A percentile compares a stretch with the other conserved stretches of the same genome.
These are phyloP conservation scores for Eucalyptus cloeziana DNA, from an alignment of 345 rosid genomes.

Conservation along the genomic window DNA sequence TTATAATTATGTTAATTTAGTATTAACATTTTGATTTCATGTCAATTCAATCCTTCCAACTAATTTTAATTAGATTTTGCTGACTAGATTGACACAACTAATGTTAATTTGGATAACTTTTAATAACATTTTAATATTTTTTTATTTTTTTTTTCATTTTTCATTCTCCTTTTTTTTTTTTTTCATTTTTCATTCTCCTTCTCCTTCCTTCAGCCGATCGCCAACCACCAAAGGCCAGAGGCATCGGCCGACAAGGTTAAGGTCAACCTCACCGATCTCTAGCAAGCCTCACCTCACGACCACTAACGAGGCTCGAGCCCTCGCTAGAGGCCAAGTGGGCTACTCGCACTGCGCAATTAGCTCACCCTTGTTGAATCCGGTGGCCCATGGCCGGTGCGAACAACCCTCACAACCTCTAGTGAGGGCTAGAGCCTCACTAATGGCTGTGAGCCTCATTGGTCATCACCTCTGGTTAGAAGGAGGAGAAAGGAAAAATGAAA, in stretches of 20 bases:
- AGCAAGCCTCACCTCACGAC: rapidly evolving
- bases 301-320: no score
- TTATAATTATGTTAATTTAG: no score
- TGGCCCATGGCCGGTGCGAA: no score
- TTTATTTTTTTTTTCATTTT: rapidly evolving
- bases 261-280: no score
- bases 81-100: rapidly evolving
- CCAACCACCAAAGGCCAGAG: rapidly evolving
- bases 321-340: rapidly evolving
- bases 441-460: rapidly evolving
- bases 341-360: rapidly evolving
- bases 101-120: rapidly evolving
- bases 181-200: no score
- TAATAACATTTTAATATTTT: no score
- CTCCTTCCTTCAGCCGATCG: rapidly evolving
- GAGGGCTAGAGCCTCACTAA: no score
- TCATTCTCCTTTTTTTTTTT: rapidly evolving
- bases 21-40: no score
- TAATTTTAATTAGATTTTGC: rapidly evolving
- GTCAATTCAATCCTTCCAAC: rapidly evolving
- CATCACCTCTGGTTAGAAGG: rapidly evolving
- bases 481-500: no score
- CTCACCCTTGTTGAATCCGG: no score
- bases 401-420: rapidly evolving
- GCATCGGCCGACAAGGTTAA: rapidly evolving